phyloP scores from a whole-genome alignment of 108 stramenopile species.

The Nannochloropsis gaditana region DNA sequence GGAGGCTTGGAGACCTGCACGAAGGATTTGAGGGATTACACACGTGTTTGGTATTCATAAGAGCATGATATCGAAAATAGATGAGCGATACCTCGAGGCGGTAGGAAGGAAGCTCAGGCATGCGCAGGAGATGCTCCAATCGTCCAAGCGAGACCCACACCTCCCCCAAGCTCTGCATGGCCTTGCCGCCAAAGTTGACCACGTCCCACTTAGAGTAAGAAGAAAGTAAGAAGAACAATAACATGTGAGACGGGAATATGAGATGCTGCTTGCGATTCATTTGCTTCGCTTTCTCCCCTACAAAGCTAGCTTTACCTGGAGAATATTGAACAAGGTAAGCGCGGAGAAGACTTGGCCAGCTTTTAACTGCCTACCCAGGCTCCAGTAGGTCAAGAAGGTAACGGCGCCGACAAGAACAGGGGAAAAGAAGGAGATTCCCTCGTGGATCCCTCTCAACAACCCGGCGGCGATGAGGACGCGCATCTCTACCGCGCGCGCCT shows the following conservation, averaged over 20 bases:
- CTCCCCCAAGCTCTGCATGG: slow-evolving; percentile 58
- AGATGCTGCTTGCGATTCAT: too few species aligned
- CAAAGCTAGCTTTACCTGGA: not conserved
- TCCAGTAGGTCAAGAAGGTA: not conserved
- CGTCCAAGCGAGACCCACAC: slow-evolving; percentile 27
- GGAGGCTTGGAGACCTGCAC: too few species aligned
- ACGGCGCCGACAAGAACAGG: not conserved
- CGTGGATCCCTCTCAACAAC: not conserved
- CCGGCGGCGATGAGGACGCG: not conserved
- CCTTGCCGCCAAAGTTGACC: slow-evolving; percentile 69
- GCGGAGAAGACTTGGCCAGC: not conserved
- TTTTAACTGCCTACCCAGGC: not conserved
- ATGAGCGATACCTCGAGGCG: not conserved
- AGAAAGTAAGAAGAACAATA: too few species aligned
- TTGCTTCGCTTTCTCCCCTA: too few species aligned
- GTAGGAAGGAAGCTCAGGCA: not conserved
- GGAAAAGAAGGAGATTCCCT: not conserved
- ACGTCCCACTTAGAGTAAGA: slow-evolving; percentile 44
- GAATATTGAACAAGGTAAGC: not conserved
- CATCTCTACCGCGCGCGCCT: not conserved
- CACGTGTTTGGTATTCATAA: too few species aligned
- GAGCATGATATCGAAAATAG: not conserved
- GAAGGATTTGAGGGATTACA: too few species aligned
- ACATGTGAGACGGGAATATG: too few species aligned
- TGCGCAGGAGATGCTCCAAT: slow-evolving; percentile 26